Percentiles rank a stretch among this genome's conserved stretches.
Evolutionary conservation across 2,329 filamentous ascomycete genomes (phyloP).

Genomic region (Orbilia blumenaviensis): DNA sequence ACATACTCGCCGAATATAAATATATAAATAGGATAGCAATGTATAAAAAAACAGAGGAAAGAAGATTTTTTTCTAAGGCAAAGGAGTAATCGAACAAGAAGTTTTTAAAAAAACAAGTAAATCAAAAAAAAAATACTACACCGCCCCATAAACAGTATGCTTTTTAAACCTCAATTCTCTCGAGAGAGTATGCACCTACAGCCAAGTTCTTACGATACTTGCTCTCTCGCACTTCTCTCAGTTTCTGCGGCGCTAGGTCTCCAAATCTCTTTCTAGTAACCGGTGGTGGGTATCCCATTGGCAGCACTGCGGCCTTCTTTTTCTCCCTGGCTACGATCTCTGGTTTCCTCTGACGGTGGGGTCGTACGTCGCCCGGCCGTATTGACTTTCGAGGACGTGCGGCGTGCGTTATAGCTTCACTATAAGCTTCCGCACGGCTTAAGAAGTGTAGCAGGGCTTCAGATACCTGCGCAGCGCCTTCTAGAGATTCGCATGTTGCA

Average conservation of each 20-base stretch:
- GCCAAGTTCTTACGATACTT: constrained; percentile 47
- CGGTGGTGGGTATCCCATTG: constrained; percentile 49
- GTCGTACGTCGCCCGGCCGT: constrained; percentile 27
- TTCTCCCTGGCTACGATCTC: constrained; percentile 42
- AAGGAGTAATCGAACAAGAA: not conserved
- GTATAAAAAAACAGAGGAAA: too few species aligned
- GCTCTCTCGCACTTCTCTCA: constrained; percentile 32
- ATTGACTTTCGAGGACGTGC: constrained; percentile 24
- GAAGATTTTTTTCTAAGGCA: too few species aligned
- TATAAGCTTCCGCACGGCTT: constrained; percentile 41
- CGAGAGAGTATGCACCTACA: constrained; percentile 50
- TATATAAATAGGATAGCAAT: too few species aligned
- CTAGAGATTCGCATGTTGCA: constrained; percentile 40
- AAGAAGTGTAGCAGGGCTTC: constrained; percentile 41
- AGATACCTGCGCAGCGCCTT: constrained; percentile 47
- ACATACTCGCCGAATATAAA: constrained; percentile 1
- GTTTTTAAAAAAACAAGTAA: not conserved
- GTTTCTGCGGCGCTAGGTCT: constrained; percentile 17
- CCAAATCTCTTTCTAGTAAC: constrained; percentile 58
- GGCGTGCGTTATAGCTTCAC: constrained; percentile 7
- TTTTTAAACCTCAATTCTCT: constrained; percentile 44
- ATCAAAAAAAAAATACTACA: not conserved
- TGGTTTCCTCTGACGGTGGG: constrained; percentile 32
- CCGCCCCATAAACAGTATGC: not conserved
- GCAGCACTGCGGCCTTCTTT: constrained; percentile 47